Evolutionary conservation across 2,329 filamentous ascomycete genomes (phyloP).

Genomic region (Thelonectria blattea): DNA sequence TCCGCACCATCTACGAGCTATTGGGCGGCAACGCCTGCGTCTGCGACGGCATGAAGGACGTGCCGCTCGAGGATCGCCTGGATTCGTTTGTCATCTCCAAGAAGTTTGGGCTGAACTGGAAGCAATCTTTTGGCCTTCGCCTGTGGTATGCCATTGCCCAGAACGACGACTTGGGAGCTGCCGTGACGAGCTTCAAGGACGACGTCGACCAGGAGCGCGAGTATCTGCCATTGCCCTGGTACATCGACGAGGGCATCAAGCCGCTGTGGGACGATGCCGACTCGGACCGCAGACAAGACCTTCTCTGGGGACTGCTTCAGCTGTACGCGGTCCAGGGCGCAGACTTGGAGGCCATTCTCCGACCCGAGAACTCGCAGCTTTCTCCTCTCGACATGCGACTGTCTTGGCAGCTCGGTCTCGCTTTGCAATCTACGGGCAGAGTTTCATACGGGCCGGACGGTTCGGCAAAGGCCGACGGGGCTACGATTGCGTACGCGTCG

Average conservation of each 20-base stretch:
- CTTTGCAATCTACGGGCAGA: conserved; percentile 59
- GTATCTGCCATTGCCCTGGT: conserved; percentile 75
- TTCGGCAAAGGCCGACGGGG: conserved; percentile 67
- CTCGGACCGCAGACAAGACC: conserved; percentile 69
- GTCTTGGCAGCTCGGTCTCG: conserved; percentile 83
- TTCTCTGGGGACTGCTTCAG: conserved; percentile 86
- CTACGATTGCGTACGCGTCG: conserved; percentile 69
- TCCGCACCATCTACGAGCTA: conserved; percentile 88
- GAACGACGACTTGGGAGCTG: conserved; percentile 72
- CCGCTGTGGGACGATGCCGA: conserved; percentile 67
- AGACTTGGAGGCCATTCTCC: conserved; percentile 72
- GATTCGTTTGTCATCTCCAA: conserved; percentile 82
- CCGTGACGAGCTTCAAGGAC: conserved; percentile 74
- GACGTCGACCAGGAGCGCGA: conserved; percentile 77
- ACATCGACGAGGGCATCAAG: conserved; percentile 64
- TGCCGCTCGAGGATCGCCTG: conserved; percentile 78
- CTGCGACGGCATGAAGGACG: conserved; percentile 76
- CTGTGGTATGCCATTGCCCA: conserved; percentile 83
- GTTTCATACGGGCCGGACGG: conserved; percentile 60
- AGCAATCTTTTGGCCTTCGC: conserved; percentile 87
- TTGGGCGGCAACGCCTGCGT: conserved; percentile 86
- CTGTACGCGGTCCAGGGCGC: conserved; percentile 70
- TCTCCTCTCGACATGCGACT: conserved; percentile 77
- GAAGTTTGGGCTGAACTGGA: conserved; percentile 88
- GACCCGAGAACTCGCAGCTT: conserved; percentile 77